Base-by-base conservation (phyloP, 305 asterid genomes). In the Solanum hybrid region DNA sequence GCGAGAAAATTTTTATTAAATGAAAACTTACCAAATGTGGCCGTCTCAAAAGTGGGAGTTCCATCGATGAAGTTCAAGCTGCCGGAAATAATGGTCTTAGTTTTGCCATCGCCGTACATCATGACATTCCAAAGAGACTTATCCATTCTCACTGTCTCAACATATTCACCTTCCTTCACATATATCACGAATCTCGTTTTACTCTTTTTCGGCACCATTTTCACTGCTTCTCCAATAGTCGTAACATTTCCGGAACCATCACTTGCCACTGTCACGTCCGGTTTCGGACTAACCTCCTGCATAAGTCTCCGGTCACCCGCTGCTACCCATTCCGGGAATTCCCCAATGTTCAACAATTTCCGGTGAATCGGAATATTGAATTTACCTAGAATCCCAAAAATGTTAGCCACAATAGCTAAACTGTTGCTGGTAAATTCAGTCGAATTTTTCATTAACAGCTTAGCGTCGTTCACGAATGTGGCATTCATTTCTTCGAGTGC, bases 91-190 rank as follows among this genome's bases (percentile, higher is more conserved):
- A 95, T 87, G 89, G 98, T 95, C 22, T 86, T 82, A 1, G 85
- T 71, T 82, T 89, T 93, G 46, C 97, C 98, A 87, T 95, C 99
- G 10, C 99, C 99, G 91, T 94, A 94, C n/a, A 97, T 92, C 98
- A 94, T 93, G 35, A 97, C 96, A 89, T 96, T 96, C 98, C 95
- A 94, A 31, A 66, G 76, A 10, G 93, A 32, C 90, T 97, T 97
- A 13, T 93, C 96, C 94, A 96, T 26, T 77, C 90, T 89, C 91
- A 96, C 96, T n/a, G 95, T 93, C 92, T 95, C 99, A 29, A 72
- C 82, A 60, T 95, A 96, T 73, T 1, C 89, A 6, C 99, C 99
- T 0, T 90, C 93, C 93, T 95, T 96, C 72, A 96, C 92, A 56
- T 95, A 79, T 3, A 97, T 94, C 36, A 96, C 93, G 26, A 94